Evolutionary conservation across 148 eudicot genomes (phyloP), one percentile per base, ranked within the genome.

Genomic region (Rheum nobile): DNA sequence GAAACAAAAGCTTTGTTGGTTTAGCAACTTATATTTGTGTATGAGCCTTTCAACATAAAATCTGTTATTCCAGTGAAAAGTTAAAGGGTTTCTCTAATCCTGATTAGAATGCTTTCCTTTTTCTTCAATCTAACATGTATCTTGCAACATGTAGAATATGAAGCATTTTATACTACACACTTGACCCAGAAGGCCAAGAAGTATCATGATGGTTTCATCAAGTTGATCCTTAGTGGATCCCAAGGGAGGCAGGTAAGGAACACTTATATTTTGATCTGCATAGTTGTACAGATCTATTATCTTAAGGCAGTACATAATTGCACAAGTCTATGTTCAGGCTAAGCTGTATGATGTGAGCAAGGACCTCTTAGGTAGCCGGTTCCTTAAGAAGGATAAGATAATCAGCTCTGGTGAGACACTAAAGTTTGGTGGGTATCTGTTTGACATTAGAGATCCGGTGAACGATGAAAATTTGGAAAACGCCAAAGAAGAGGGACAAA

Each of bases 111-210:
- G 13, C 39, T 35, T 39, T 24, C 6, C 35, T 44, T 26, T 73
- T 72, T 50, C 55, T 31, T 74, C 32, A 37, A 43, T 70, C 74
- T 77, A 70, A 80, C 63, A 3, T 55, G 29, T 52, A 2, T 70
- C 75, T 76, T 81, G 55, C 35, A 12, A 71, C 16, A 67, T 82
- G 75, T 67, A 94, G 98, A 94, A 77, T 94, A 97, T 97, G 83
- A 89, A 78, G 97, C 80, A 61, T 73, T 94, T 74, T 94, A 89
- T 82, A 91, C 97, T 35, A 82, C 85, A 24, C 93, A 94, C 74
- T 54, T 87, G 57, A 87, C 91, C 44, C 93, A 90, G 79, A 94
- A 94, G 86, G 86, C 89, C 77, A 94, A 91, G 87, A 94, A 88
- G 83, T 91, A 78, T 78, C 97, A 91, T 79, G 98, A 94, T 86